Evolutionary conservation across 257 asterid species (phyloP).

Genomic region (Przewalskia tangutica): DNA sequence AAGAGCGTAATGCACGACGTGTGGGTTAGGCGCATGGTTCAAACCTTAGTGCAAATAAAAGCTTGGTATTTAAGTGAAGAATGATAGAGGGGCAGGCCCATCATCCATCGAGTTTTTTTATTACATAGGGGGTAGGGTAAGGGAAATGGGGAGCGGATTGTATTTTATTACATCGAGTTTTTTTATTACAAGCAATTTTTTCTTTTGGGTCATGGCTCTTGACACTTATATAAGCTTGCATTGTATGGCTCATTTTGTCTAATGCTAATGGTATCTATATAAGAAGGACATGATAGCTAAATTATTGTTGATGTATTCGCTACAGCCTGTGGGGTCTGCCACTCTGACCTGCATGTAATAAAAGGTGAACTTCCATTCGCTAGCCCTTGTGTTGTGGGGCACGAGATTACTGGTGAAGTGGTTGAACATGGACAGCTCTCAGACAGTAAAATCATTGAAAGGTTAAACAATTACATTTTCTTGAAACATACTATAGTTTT

Average conservation of each 20-base stretch:
- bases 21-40: too few species aligned
- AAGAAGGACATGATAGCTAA: neutral
- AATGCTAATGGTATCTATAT: neutral
- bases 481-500: neutral
- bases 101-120: too few species aligned
- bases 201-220: neutral
- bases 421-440: conserved; percentile 81
- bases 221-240: neutral
- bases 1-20: too few species aligned
- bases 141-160: too few species aligned
- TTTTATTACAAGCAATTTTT: neutral
- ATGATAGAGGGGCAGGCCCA: too few species aligned
- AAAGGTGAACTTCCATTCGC: conserved; percentile 97
- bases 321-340: conserved; percentile 98
- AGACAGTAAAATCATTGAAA: conserved; percentile 52
- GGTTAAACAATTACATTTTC: conserved; percentile 26
- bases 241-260: neutral
- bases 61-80: too few species aligned
- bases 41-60: too few species aligned
- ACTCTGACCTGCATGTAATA: conserved; percentile 89
- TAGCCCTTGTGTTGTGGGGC: conserved; percentile 92
- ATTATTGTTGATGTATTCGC: conserved; percentile 8
- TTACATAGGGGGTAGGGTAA: too few species aligned
- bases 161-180: neutral
- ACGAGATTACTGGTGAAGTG: conserved; percentile 97